These are phyloP conservation scores for Protomyces inouyei DNA, from an alignment of 1,139 yeast species.

Conservation along the genomic window DNA sequence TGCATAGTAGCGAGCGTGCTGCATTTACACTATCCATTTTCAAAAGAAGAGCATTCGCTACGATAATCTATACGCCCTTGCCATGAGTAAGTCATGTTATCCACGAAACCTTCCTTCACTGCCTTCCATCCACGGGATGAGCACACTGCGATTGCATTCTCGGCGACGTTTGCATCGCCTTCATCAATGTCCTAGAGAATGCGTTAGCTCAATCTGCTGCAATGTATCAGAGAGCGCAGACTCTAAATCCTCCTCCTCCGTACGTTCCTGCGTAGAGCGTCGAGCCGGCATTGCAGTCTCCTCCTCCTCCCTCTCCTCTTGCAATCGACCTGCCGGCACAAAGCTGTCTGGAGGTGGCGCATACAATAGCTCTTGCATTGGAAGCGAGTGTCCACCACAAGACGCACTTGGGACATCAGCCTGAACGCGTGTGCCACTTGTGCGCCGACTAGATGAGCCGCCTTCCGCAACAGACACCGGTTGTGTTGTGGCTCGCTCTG, in stretches of 20 bases:
- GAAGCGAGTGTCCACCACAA: neutral
- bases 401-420: neutral
- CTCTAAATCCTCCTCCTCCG: neutral
- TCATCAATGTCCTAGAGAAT: neutral
- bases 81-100: neutral
- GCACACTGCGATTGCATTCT: neutral
- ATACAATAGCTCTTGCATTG: slow-evolving; percentile 16
- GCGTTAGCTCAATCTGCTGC: no score
- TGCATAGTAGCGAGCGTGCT: no score
- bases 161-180: neutral
- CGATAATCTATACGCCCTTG: neutral
- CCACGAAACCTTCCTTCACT: neutral
- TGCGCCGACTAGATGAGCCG: slow-evolving; percentile 3
- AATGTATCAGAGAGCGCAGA: neutral
- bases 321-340: neutral
- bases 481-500: neutral
- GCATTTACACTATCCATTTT: no score
- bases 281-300: neutral
- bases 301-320: neutral
- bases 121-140: neutral
- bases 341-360: slow-evolving; percentile 17
- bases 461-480: slow-evolving; percentile 3
- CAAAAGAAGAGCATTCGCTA: no score
- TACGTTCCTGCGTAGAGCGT: neutral
- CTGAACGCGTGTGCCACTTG: slow-evolving; percentile 2